Evolutionary conservation across 257 asterid genomes (phyloP).

Genomic region (Sherardia arvensis): DNA sequence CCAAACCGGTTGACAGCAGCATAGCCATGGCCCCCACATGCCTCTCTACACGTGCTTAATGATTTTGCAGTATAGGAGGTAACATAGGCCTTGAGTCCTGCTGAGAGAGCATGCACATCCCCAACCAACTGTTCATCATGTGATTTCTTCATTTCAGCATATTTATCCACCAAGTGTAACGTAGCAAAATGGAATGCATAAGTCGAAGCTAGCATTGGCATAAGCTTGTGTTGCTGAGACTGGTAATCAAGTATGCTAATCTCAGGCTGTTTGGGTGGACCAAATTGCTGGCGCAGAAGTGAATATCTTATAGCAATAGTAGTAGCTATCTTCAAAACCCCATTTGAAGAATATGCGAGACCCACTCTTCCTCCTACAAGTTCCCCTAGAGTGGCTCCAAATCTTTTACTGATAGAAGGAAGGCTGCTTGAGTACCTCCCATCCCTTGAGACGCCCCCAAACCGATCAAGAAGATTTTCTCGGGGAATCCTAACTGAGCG

Average conservation of each 20-base stretch:
- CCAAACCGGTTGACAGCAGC: conserved; percentile 97
- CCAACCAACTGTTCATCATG: conserved; percentile 69
- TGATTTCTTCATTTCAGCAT: conserved; percentile 74
- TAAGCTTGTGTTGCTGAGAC: conserved; percentile 93
- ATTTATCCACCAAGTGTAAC: conserved; percentile 54
- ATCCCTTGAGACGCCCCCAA: conserved; percentile 82
- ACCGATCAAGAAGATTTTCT: conserved; percentile 85
- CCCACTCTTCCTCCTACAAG: conserved; percentile 98
- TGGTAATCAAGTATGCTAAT: conserved; percentile 92
- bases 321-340: conserved; percentile 69
- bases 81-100: conserved; percentile 90
- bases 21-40: conserved; percentile 99
- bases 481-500: conserved; percentile 84
- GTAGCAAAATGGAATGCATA: conserved; percentile 91
- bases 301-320: conserved; percentile 83
- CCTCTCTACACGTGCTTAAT: conserved; percentile 81
- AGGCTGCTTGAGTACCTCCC: conserved; percentile 85
- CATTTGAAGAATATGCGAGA: conserved; percentile 88
- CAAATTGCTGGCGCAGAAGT: conserved; percentile 81
- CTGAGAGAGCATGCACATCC: conserved; percentile 90
- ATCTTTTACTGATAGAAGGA: conserved; percentile 74
- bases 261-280: conserved; percentile 94
- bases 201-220: conserved; percentile 94
- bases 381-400: conserved; percentile 95
- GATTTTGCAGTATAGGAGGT: conserved; percentile 83